Evolutionary conservation across 176 grass and related monocot species (phyloP), one percentile per base, ranked within the genome.

Genomic region (Carex myosuroides): DNA sequence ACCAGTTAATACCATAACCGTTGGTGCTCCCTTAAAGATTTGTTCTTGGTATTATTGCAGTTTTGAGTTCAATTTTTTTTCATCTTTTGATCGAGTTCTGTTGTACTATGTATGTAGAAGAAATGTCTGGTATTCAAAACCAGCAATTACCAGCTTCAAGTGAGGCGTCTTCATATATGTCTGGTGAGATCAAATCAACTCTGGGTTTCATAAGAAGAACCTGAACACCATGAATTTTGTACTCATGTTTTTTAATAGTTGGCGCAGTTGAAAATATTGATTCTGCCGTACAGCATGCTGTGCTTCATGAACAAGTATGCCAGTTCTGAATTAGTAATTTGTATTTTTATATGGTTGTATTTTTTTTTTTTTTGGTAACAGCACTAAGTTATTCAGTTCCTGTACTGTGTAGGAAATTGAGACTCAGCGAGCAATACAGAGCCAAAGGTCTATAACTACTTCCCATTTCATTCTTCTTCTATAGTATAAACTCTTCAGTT

Each of bases 361-460:
- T 83, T 88, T 50, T 60, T 7, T 60, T 7, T 35, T 89, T 64
- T 39, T 39, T 39, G 37, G 37, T 6, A n/a, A 37, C 13, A 87
- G 68, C 84, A 78, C 72, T 85, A 90, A 86, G 32, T 57, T 79
- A 24, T 13, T 92, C 3, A 29, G 82, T 71, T 33, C 71, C 86
- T 81, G 21, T 90, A 57, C 71, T 88, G 74, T 89, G 83, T 78
- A 99, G 96, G 96, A 99, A 82, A 90, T 99, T 83, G 86, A 89
- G 81, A 93, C 90, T 5, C 93, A 94, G 66, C 89, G 93, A 92
- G 81, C 95, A 30, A 95, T 99, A 81, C 91, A 99, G 52, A 93
- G 87, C 62, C 93, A 90, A 90, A 95, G 96, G 93, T 98, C 81
- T 57, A 87, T 83, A 80, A 30, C 12, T 70, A 41, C 66, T 70